A percentile compares a stretch with the other conserved stretches of the same genome.
These are phyloP conservation scores for Alternaria dauci DNA, from an alignment of 2,329 filamentous ascomycete genomes.

Conservation along the genomic window DNA sequence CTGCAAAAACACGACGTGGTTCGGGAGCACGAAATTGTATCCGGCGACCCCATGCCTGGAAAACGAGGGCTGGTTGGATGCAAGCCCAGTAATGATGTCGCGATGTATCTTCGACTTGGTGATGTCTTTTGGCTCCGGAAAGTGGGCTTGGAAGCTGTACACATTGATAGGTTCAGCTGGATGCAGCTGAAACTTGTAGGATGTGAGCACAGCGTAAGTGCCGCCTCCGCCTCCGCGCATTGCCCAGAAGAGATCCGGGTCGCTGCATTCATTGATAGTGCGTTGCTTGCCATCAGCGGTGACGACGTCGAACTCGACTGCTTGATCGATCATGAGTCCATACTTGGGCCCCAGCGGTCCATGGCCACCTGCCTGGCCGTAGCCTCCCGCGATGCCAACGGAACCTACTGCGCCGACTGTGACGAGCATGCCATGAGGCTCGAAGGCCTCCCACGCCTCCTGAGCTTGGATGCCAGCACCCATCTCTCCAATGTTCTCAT, in stretches of 20 bases:
- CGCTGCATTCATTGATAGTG: slow-evolving; percentile 46
- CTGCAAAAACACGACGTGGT: slow-evolving; percentile 45
- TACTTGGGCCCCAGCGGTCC: slow-evolving; percentile 61
- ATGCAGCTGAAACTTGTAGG: slow-evolving; percentile 50
- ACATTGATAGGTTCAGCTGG: slow-evolving; percentile 46
- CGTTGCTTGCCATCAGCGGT: slow-evolving; percentile 43
- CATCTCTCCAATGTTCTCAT: slow-evolving; percentile 46
- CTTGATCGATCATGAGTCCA: slow-evolving; percentile 49
- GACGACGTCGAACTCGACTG: slow-evolving; percentile 48
- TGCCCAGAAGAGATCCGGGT: slow-evolving; percentile 49
- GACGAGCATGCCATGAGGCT: slow-evolving; percentile 43
- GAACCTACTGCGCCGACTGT: slow-evolving; percentile 51
- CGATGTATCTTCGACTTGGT: slow-evolving; percentile 43
- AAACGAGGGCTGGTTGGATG: slow-evolving; percentile 42
- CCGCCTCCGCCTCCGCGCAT: slow-evolving; percentile 50
- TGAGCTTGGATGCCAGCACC: slow-evolving; percentile 47
- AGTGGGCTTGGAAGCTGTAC: slow-evolving; percentile 47
- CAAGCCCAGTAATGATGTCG: slow-evolving; percentile 42
- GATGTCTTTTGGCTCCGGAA: slow-evolving; percentile 37
- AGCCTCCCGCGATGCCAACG: slow-evolving; percentile 60
- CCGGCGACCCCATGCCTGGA: slow-evolving; percentile 43
- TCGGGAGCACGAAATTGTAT: slow-evolving; percentile 46
- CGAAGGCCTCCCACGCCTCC: slow-evolving; percentile 49
- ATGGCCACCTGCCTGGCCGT: slow-evolving; percentile 62
- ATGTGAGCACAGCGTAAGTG: slow-evolving; percentile 48